Conservation (phyloP, 2,329 filamentous ascomycete genomes). For the Phoma sp. region DNA sequence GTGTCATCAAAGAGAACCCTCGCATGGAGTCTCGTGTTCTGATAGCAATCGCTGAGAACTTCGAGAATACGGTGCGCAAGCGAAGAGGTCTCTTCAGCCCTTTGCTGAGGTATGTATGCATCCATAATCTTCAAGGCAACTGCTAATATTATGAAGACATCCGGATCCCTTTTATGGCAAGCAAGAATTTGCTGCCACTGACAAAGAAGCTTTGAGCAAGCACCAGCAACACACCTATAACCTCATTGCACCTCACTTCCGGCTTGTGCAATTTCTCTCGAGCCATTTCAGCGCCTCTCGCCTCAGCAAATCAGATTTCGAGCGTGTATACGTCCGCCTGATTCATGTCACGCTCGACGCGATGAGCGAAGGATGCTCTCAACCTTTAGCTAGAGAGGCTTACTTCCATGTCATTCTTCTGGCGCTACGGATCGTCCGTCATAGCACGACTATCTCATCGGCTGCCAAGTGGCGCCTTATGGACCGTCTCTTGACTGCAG, state of each 20-base stretch:
- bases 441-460: conserved; percentile 69
- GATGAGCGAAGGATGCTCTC: conserved; percentile 66
- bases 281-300: conserved; percentile 95
- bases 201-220: conserved; percentile 75
- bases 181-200: conserved; percentile 91
- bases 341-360: conserved; percentile 80
- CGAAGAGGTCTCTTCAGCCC: conserved; percentile 82
- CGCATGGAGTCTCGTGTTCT: conserved; percentile 85
- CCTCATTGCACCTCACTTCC: conserved; percentile 83
- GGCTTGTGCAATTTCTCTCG: conserved; percentile 84
- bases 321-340: conserved; percentile 81
- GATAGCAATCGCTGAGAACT: conserved; percentile 85
- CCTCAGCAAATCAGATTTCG: conserved; percentile 81
- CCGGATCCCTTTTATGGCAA: conserved; percentile 88
- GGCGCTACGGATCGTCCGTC: conserved; percentile 76
- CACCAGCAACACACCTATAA: conserved; percentile 82
- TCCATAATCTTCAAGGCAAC: neutral
- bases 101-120: conserved; percentile 63
- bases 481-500: conserved; percentile 85
- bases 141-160: conserved; percentile 56
- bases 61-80: conserved; percentile 82
- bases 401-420: conserved; percentile 88
- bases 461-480: conserved; percentile 81
- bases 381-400: conserved; percentile 90
- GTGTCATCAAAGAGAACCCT: conserved; percentile 95